A percentile compares a stretch with the other conserved stretches of the same genome.
phyloP scores from a whole-genome alignment of 75 land plant genomes.

The Cupressus sempervirens region DNA sequence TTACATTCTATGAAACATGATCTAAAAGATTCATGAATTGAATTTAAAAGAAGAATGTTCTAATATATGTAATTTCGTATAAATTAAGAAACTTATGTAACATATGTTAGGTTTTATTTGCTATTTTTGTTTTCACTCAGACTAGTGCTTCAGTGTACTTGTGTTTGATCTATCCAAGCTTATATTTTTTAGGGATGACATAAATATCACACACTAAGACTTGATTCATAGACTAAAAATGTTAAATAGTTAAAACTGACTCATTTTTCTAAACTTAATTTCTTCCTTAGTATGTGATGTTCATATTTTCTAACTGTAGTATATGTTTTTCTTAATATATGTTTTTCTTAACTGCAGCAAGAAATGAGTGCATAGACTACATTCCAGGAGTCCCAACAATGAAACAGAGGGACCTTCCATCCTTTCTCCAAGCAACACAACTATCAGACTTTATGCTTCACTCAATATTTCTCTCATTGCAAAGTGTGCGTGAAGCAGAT shows the following conservation, averaged over 20 bases:
- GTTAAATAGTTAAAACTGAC: no score
- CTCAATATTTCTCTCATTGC: conserved; percentile 6
- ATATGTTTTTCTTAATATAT: not conserved
- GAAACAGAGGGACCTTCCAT: conserved; percentile 1
- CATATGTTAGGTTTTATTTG: not conserved
- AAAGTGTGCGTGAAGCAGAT: conserved; percentile 4
- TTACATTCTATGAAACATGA: no score
- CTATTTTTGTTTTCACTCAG: not conserved
- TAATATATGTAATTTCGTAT: not conserved
- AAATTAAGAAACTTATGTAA: not conserved
- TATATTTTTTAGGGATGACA: no score
- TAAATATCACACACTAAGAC: no score
- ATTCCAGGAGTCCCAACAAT: conserved; percentile 5
- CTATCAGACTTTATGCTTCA: conserved; percentile 2
- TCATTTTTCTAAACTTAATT: no score
- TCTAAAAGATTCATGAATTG: no score
- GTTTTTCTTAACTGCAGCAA: not conserved
- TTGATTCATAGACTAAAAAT: no score
- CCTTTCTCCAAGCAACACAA: not conserved
- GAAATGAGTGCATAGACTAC: not conserved
- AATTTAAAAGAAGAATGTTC: no score
- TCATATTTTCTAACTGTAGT: not conserved
- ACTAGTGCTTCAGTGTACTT: not conserved
- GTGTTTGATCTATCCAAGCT: not conserved
- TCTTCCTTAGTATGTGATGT: no score